Percentiles rank a stretch among this genome's conserved stretches.
These are phyloP conservation scores for Tetratostichococcus sp. DNA, from an alignment of 139 green algal genomes.

Conservation along the genomic window DNA sequence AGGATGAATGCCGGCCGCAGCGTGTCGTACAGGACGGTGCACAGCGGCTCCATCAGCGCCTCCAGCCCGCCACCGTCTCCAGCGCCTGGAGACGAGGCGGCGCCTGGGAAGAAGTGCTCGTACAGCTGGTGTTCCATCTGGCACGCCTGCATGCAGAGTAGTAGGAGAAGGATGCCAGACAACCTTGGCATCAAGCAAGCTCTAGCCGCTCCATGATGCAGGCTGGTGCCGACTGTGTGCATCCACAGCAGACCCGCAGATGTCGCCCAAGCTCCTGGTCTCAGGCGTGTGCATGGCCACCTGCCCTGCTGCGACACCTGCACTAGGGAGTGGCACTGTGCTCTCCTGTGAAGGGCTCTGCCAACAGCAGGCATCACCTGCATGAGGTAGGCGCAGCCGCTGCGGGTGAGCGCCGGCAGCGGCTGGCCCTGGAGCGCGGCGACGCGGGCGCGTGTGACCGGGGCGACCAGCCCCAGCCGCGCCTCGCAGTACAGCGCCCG, in stretches of 20 bases:
- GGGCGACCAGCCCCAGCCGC: slow-evolving; percentile 65
- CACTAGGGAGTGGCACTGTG: too few species aligned
- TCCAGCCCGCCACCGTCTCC: slow-evolving; percentile 37
- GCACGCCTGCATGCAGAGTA: slow-evolving; percentile 47
- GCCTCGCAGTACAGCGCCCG: slow-evolving; percentile 68
- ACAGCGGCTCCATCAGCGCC: slow-evolving; percentile 79
- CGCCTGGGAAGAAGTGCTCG: slow-evolving; percentile 81
- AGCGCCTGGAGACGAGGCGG: too few species aligned
- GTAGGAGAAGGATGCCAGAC: too few species aligned
- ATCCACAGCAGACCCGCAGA: too few species aligned
- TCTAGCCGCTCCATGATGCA: slow-evolving; percentile 7
- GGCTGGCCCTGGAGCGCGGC: slow-evolving; percentile 25
- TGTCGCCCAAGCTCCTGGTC: too few species aligned
- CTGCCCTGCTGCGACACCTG: too few species aligned
- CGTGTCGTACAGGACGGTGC: slow-evolving; percentile 84
- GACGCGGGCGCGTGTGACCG: slow-evolving; percentile 45
- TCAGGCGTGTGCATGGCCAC: too few species aligned
- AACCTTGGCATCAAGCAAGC: not conserved
- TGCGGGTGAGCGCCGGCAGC: slow-evolving; percentile 60
- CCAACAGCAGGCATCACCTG: slow-evolving; percentile 28
- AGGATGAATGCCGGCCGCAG: slow-evolving; percentile 75
- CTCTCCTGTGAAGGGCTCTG: too few species aligned
- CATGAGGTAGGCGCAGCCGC: slow-evolving; percentile 82
- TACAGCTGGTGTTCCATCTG: slow-evolving; percentile 82
- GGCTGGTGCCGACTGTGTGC: not conserved